Percentiles rank a stretch among this genome's conserved stretches.
phyloP scores from a whole-genome alignment of 1,284 basidiomycete genomes.

The Sporisorium reilianum region DNA sequence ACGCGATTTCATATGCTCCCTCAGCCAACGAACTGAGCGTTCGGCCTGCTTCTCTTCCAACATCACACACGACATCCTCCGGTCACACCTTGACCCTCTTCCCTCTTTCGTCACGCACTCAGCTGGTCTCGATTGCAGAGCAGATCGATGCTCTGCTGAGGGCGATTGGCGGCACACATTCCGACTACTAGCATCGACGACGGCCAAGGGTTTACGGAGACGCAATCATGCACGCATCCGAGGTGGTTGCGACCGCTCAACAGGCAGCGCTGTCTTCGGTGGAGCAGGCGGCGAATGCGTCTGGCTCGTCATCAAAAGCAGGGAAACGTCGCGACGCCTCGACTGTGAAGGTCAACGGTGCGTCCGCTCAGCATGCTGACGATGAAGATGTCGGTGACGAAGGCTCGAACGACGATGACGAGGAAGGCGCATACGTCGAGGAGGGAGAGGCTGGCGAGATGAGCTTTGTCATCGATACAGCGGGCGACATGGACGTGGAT shows the following conservation, averaged over 20 bases:
- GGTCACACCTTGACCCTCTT: no score
- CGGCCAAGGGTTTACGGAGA: background rate
- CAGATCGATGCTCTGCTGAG: background rate
- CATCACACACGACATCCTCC: background rate
- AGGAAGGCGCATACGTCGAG: conserved; percentile 6
- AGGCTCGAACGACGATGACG: background rate
- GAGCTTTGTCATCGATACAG: conserved; percentile 46
- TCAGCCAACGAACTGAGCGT: background rate
- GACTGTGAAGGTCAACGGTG: no score
- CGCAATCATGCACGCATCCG: conserved; percentile 16
- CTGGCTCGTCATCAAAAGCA: background rate
- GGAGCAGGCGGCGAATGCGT: background rate
- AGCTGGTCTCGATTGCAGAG: background rate
- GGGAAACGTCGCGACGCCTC: no score
- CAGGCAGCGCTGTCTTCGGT: conserved; percentile 19
- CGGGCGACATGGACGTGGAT: conserved; percentile 46
- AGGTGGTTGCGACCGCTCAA: conserved; percentile 19
- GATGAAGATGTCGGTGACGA: background rate
- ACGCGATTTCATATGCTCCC: background rate
- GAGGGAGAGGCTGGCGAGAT: conserved; percentile 29
- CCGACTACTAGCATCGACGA: conserved; percentile 6
- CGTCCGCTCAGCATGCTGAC: no score
- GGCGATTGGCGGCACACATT: background rate
- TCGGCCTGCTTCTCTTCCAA: background rate
- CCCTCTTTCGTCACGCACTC: background rate